Conservation (phyloP, 345 rosid genomes). For the Pistacia atlantica region DNA sequence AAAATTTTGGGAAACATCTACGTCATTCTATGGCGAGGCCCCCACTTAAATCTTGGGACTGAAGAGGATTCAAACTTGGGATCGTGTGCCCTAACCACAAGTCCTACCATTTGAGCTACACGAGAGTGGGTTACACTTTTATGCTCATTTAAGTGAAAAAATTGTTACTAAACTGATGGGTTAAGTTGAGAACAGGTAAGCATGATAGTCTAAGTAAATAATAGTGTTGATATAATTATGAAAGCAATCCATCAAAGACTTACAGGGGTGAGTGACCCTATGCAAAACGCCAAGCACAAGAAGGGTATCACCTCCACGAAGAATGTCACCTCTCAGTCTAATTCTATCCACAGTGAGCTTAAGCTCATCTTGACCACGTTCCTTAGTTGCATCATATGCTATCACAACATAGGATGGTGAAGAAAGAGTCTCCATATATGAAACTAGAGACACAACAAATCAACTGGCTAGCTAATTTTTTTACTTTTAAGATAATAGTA, state of each 20-base stretch:
- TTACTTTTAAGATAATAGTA: no score
- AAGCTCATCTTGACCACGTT: constrained; percentile 42
- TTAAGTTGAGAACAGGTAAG: not conserved
- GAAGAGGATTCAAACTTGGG: no score
- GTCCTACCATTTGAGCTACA: no score
- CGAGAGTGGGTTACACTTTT: no score
- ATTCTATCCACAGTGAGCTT: constrained; percentile 30
- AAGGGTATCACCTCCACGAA: constrained; percentile 51
- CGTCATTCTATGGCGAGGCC: no score
- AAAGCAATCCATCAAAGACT: not conserved
- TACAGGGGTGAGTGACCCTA: no score
- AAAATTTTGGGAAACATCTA: no score
- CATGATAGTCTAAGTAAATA: not conserved
- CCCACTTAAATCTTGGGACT: no score
- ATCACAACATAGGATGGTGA: constrained; percentile 43
- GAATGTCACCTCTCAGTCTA: constrained; percentile 47
- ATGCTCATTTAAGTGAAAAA: no score
- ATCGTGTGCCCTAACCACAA: no score
- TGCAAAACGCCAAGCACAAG: constrained; percentile 57
- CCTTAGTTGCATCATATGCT: constrained; percentile 63
- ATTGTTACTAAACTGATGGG: no score
- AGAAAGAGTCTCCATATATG: constrained; percentile 37
- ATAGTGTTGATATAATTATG: not conserved
- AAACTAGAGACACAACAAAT: not conserved
- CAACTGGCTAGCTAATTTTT: not conserved